phyloP scores from a whole-genome alignment of 176 grass and related monocot genomes.

The Lolium perenne region DNA sequence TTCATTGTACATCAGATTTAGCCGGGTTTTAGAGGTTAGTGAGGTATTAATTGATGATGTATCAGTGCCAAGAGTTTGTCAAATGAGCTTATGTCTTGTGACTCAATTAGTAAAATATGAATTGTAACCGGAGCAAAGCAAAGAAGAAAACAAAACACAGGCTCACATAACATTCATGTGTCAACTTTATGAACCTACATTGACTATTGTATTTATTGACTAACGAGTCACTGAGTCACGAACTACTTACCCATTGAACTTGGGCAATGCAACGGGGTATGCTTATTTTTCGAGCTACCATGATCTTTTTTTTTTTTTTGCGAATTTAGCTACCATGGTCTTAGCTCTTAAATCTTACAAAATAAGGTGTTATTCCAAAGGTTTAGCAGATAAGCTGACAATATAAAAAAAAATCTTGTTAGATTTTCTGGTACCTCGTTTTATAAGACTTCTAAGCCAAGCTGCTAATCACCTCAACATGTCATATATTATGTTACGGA shows the following conservation, averaged over 20 bases:
- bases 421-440: constrained; percentile 28
- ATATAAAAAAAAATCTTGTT: constrained; percentile 4
- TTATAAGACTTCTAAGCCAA: constrained; percentile 26
- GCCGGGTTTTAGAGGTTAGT: not conserved
- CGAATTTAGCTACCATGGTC: not conserved
- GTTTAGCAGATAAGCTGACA: constrained; percentile 17
- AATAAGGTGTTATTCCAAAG: constrained; percentile 3
- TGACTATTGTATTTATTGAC: not conserved
- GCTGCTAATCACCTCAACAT: not conserved
- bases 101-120: too few relatives aligned
- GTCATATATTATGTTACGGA: constrained; percentile 12
- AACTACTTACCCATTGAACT: constrained; percentile 17
- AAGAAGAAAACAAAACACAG: not conserved
- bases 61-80: not conserved
- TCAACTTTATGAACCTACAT: constrained; percentile 4
- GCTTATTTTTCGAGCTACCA: constrained; percentile 2
- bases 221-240: not conserved
- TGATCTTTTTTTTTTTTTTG: too few relatives aligned
- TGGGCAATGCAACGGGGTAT: not conserved
- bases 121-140: too few relatives aligned
- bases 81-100: constrained; percentile 20
- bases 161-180: not conserved
- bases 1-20: constrained; percentile 35
- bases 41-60: constrained; percentile 30
- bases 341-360: not conserved